phyloP scores from a whole-genome alignment of 768 basidiomycete species.

The Rhodocollybia butyracea region DNA sequence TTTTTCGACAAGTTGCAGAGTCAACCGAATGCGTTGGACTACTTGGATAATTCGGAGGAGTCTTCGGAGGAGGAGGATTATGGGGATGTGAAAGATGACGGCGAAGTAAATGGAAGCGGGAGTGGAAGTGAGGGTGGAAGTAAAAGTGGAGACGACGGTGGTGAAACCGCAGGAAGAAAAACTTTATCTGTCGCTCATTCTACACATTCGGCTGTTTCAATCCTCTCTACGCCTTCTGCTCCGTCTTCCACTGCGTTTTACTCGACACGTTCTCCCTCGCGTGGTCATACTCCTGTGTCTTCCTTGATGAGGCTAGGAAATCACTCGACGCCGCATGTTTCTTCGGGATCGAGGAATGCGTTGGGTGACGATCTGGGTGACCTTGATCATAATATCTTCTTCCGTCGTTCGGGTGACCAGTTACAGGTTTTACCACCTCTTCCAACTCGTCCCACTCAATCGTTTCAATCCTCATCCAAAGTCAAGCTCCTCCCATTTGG shows the following conservation, averaged over 20 bases:
- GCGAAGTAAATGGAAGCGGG: too few species aligned
- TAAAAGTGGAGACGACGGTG: neutral
- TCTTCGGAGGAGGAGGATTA: conserved; percentile 44
- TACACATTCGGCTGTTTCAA: neutral
- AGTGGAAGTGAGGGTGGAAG: neutral
- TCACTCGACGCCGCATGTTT: conserved; percentile 65
- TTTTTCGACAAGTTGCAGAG: conserved; percentile 77
- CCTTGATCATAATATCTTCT: neutral
- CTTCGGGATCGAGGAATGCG: conserved; percentile 33
- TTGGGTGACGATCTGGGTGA: conserved; percentile 23
- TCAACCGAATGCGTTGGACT: conserved; percentile 71
- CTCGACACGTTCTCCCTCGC: conserved; percentile 6
- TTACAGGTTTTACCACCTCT: neutral
- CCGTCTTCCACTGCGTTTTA: conserved; percentile 5
- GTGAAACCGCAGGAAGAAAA: conserved; percentile 27
- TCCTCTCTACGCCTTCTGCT: conserved; percentile 15
- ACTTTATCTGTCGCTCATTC: conserved; percentile 14
- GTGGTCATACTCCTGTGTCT: conserved; percentile 31
- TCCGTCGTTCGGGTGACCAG: neutral
- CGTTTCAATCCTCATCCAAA: neutral
- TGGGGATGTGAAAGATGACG: conserved; percentile 23
- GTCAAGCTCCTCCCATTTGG: neutral
- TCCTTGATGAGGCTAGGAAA: conserved; percentile 69
- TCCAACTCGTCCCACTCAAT: neutral
- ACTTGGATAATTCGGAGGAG: conserved; percentile 63